Percentiles rank a stretch among this genome's conserved stretches.
phyloP scores from a whole-genome alignment of 495 filamentous ascomycete genomes.

The Evernia prunastri region DNA sequence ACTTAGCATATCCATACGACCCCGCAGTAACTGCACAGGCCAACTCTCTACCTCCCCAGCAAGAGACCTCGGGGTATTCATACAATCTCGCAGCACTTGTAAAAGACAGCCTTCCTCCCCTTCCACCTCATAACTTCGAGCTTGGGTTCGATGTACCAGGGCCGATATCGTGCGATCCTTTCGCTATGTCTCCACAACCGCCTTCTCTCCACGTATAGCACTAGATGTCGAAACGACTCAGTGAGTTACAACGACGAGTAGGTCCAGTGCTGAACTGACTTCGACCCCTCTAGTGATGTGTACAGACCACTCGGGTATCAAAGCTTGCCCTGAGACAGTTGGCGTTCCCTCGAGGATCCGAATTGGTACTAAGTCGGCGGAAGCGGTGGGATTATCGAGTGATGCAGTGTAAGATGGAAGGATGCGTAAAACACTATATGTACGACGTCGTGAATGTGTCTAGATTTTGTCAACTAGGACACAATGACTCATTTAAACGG shows the following conservation, averaged over 20 bases:
- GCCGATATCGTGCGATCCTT: not conserved
- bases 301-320: not conserved
- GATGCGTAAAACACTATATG: slow-evolving; percentile 4
- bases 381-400: slow-evolving; percentile 4
- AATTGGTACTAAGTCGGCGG: slow-evolving; percentile 5
- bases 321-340: slow-evolving; percentile 5
- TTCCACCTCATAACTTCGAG: not conserved
- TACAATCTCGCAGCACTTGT: slow-evolving; percentile 4
- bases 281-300: slow-evolving; percentile 4
- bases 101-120: not conserved
- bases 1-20: slow-evolving; percentile 3
- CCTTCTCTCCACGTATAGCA: slow-evolving; percentile 3
- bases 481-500: slow-evolving; percentile 4
- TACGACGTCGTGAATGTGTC: not conserved
- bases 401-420: slow-evolving; percentile 1
- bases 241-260: slow-evolving; percentile 6
- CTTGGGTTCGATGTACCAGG: not conserved
- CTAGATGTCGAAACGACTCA: not conserved
- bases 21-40: not conserved
- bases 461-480: slow-evolving; percentile 1
- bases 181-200: not conserved
- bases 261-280: not conserved
- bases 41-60: not conserved
- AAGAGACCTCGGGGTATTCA: slow-evolving; percentile 1
- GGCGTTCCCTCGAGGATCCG: slow-evolving; percentile 1